phyloP scores from a whole-genome alignment of 164 flowering plant genomes.

The Taxillus chinensis region DNA sequence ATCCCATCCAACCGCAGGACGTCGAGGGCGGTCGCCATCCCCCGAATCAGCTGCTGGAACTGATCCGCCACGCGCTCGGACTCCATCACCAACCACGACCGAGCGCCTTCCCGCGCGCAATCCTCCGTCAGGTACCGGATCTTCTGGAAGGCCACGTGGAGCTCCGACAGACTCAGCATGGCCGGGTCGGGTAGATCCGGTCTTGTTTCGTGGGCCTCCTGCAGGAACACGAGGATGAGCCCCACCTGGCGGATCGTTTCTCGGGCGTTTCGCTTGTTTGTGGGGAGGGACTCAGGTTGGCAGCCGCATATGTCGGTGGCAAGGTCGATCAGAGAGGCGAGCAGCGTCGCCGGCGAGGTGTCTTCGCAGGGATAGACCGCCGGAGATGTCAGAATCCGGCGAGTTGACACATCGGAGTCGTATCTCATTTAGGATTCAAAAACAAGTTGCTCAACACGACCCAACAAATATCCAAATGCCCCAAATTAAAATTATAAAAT shows the following conservation, averaged over 20 bases:
- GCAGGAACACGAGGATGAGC: slow-evolving; percentile 21
- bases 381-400: slow-evolving; percentile 51
- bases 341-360: slow-evolving; percentile 26
- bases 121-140: slow-evolving; percentile 30
- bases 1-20: slow-evolving; percentile 16
- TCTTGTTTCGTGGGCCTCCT: slow-evolving; percentile 21
- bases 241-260: slow-evolving; percentile 20
- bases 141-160: slow-evolving; percentile 48
- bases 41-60: slow-evolving; percentile 19
- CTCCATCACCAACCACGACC: slow-evolving; percentile 31
- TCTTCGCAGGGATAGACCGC: slow-evolving; percentile 41
- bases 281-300: slow-evolving; percentile 16
- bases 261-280: slow-evolving; percentile 25
- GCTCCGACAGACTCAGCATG: slow-evolving; percentile 32
- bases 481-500: no score
- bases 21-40: slow-evolving; percentile 28
- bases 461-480: no score
- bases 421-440: slow-evolving; percentile 23
- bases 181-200: slow-evolving; percentile 9
- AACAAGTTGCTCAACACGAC: neutral
- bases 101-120: slow-evolving; percentile 25
- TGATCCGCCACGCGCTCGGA: slow-evolving; percentile 26
- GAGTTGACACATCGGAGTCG: slow-evolving; percentile 15
- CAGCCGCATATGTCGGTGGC: slow-evolving; percentile 17
- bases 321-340: slow-evolving; percentile 27